Conservation (phyloP, 1,284 basidiomycete species). For the Puccinia coronata region DNA sequence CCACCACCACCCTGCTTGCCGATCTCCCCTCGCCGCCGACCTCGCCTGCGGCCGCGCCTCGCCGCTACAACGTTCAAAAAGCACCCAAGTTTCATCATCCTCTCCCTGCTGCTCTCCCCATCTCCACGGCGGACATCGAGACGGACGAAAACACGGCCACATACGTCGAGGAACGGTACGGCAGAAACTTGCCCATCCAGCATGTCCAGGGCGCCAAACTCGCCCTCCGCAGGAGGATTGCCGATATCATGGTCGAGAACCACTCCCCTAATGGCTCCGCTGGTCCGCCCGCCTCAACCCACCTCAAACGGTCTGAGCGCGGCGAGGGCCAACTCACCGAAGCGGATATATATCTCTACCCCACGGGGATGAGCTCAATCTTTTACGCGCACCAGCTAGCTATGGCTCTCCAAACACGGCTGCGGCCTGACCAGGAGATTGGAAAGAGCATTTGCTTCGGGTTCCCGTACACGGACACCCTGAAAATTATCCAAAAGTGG, state of each 20-base stretch:
- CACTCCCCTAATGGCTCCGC: conserved; percentile 64
- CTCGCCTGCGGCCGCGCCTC: not conserved
- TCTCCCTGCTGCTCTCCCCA: not conserved
- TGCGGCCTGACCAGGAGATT: not conserved
- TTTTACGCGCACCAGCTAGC: conserved; percentile 29
- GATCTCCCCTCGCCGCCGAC: not conserved
- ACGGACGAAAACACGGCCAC: conserved; percentile 62
- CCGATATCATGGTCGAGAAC: conserved; percentile 69
- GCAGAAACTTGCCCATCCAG: conserved; percentile 79
- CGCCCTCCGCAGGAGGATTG: conserved; percentile 81
- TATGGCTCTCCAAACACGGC: conserved; percentile 8
- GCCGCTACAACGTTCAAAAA: conserved; percentile 27
- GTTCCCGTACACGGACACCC: conserved; percentile 96
- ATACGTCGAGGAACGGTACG: conserved; percentile 89
- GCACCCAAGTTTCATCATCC: conserved; percentile 1
- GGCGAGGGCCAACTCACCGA: conserved; percentile 60
- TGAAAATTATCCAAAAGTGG: conserved; percentile 95
- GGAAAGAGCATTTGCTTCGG: conserved; percentile 62
- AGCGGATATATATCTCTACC: conserved; percentile 62
- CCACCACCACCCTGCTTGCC: conserved; percentile 53
- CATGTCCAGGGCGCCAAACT: conserved; percentile 77
- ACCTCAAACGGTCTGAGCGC: conserved; percentile 63
- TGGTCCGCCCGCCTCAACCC: not conserved
- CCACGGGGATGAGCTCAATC: conserved; percentile 33
- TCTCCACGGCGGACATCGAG: conserved; percentile 52